These are phyloP conservation scores for Pseudocercospora pini-densiflorae DNA, from an alignment of 2,329 filamentous ascomycete species.

Conservation along the genomic window DNA sequence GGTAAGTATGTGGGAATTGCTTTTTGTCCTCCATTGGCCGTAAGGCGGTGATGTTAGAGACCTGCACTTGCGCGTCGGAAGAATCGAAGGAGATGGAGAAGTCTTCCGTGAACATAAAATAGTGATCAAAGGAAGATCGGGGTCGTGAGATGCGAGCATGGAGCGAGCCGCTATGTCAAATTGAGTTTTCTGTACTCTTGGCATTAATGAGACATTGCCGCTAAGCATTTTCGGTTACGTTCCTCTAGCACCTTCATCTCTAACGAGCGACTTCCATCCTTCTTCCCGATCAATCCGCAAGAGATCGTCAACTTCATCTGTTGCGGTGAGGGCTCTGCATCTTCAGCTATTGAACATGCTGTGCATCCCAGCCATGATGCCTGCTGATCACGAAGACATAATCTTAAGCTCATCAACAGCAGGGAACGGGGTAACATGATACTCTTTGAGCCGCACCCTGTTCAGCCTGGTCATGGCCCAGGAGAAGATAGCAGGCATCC, in stretches of 20 bases:
- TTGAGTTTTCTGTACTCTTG: not conserved
- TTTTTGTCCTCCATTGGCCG: too few species aligned
- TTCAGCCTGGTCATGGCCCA: not conserved
- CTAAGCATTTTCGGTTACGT: not conserved
- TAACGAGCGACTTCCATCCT: not conserved
- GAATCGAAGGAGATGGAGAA: not conserved
- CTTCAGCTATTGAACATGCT: not conserved
- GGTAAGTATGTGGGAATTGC: too few species aligned
- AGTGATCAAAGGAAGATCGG: too few species aligned
- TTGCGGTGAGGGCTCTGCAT: not conserved
- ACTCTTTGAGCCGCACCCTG: not conserved
- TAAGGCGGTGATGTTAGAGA: too few species aligned
- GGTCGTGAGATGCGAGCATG: not conserved
- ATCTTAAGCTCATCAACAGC: not conserved
- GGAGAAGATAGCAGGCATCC: not conserved
- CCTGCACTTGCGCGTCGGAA: too few species aligned
- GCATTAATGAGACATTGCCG: not conserved
- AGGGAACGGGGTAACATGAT: not conserved
- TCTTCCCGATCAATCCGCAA: not conserved
- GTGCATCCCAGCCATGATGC: not conserved
- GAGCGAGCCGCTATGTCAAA: not conserved
- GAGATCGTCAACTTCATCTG: not conserved
- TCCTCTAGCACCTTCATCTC: not conserved
- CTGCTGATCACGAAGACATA: not conserved
- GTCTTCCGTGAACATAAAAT: not conserved